A percentile compares a stretch with the other conserved stretches of the same genome.
Evolutionary conservation across 768 basidiomycete species (phyloP).

Genomic region (Pleurotus sapidus): DNA sequence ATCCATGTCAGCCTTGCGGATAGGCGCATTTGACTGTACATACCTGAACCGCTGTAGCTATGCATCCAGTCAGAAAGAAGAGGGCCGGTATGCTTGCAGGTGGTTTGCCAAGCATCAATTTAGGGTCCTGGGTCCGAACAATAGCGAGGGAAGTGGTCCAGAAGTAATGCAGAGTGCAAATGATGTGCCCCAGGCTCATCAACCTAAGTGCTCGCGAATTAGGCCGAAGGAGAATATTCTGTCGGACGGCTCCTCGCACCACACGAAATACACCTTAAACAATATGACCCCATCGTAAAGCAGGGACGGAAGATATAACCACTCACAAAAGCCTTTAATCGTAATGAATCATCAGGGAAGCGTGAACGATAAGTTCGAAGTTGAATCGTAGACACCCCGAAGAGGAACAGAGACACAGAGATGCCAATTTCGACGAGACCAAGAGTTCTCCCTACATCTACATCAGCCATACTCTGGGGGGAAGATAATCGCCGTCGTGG

Average conservation of each 20-base stretch:
- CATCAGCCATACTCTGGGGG: constrained; percentile 1
- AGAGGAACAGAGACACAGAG: constrained; percentile 21
- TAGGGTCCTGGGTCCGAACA: constrained; percentile 16
- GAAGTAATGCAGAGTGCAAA: constrained; percentile 22
- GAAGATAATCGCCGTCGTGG: too few relatives aligned
- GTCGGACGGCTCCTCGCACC: too few relatives aligned
- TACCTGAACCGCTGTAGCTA: constrained; percentile 28
- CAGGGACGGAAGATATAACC: neutral
- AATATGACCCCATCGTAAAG: too few relatives aligned
- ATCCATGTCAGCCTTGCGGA: too few relatives aligned
- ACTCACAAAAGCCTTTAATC: constrained; percentile 20
- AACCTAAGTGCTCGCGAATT: neutral
- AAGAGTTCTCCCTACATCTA: constrained; percentile 18
- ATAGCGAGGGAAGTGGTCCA: constrained; percentile 24
- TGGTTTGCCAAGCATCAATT: constrained; percentile 17
- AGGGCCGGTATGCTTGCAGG: constrained; percentile 15
- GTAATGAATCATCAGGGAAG: constrained; percentile 19
- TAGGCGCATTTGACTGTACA: neutral
- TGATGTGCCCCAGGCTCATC: constrained; percentile 23
- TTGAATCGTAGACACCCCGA: constrained; percentile 24
- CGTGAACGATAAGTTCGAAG: constrained; percentile 17
- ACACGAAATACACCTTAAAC: too few relatives aligned
- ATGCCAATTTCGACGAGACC: constrained; percentile 23
- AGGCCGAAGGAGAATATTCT: too few relatives aligned
- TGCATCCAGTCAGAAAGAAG: constrained; percentile 22